These are phyloP conservation scores for Phanerodontia chrysosporium DNA, from an alignment of 768 basidiomycete species.

Conservation along the genomic window DNA sequence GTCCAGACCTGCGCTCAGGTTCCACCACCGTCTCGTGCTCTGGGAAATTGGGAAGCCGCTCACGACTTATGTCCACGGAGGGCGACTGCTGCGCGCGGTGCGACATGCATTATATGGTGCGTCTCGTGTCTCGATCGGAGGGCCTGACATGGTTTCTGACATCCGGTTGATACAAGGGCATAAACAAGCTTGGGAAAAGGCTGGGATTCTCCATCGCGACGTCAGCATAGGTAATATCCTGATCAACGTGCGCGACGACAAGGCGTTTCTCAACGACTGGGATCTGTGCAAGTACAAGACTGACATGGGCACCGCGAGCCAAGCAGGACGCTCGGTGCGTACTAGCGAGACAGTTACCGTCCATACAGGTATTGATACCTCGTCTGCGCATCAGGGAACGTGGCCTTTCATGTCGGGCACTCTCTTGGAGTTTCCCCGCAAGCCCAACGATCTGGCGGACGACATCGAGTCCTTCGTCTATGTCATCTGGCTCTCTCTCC, in stretches of 20 bases:
- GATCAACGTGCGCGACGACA: background rate
- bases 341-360: no score
- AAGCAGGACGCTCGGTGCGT: background rate
- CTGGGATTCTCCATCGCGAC: constrained; percentile 16
- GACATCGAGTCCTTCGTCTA: constrained; percentile 7
- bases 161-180: constrained; percentile 7
- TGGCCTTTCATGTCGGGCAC: constrained; percentile 1
- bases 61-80: background rate
- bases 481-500: background rate
- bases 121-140: background rate
- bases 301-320: background rate
- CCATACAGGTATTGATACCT: no score
- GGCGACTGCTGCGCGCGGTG: background rate
- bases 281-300: constrained; percentile 2
- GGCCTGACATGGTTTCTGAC: no score
- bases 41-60: background rate
- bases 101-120: background rate
- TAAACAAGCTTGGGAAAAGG: constrained; percentile 1
- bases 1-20: background rate
- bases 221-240: constrained; percentile 19
- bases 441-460: constrained; percentile 6
- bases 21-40: background rate
- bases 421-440: background rate
- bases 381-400: background rate
- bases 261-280: constrained; percentile 10